Evolutionary conservation across 257 asterid genomes (phyloP), one percentile per base, ranked within the genome.

Genomic region (Solanum commersonii): DNA sequence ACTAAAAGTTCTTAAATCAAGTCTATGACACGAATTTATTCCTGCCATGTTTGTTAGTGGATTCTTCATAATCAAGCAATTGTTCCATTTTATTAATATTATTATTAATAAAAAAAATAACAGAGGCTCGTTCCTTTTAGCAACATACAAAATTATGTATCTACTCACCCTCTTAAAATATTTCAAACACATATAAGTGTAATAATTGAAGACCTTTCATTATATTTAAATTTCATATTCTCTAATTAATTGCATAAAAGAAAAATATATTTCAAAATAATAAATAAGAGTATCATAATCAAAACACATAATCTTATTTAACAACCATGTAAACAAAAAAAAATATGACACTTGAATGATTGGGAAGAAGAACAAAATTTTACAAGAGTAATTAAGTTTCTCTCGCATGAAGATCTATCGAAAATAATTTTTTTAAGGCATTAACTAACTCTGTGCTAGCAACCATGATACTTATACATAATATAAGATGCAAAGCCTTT

Each of bases 331-430:
- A 60, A 22, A 5, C 22, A 5, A 15, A 56, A 15, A 56, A 63
- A 63, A 9, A 63, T 4, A 63, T 3, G 13, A 60, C 13, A 59
- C 2, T 1, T 56, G 0, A 56, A 20, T 59, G 25, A 8, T 60
- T 10, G 11, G 14, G 6, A 60, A 9, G 68, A 23, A 59, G 2
- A 20, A 59, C 27, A 22, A 0, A 63, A 2, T 9, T 63, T 60
- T 23, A 23, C 15, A 10, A n/a, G 2, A 4, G 1, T 4, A 63
- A 63, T 63, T 10, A 63, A 63, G 0, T 63, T 63, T 63, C 8
- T 63, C 29, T 63, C 0, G 0, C 0, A 0, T 0, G 1, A 63
- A 2, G 3, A 2, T 63, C 31, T 63, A 63, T 63, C 15, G 0
- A 63, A 63, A 63, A 63, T 0, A 63, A 0, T 23, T 4, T 10